phyloP scores from a whole-genome alignment of 495 filamentous ascomycete species.

The Penicillium cinerascens region DNA sequence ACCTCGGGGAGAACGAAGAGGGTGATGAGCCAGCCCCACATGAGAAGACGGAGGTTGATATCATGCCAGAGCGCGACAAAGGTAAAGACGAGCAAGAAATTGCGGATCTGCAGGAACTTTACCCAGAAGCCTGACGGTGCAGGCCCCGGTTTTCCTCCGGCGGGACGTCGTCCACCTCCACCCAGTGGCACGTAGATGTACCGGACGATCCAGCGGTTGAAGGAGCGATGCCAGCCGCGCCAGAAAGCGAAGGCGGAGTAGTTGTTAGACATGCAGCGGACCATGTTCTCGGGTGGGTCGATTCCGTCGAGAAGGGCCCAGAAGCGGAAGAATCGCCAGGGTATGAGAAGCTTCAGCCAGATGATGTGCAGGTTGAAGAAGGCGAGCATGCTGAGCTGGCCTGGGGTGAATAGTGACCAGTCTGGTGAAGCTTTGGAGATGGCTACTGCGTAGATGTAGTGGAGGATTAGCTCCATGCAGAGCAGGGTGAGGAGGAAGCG shows the following conservation, averaged over 20 bases:
- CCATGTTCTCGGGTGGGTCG: conserved; percentile 97
- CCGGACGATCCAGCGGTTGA: conserved; percentile 88
- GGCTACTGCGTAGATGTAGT: conserved; percentile 90
- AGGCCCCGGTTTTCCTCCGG: conserved; percentile 13
- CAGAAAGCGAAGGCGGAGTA: conserved; percentile 91
- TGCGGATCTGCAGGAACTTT: conserved; percentile 49
- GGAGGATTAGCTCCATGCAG: conserved; percentile 90
- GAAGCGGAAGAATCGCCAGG: conserved; percentile 96
- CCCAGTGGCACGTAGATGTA: conserved; percentile 95
- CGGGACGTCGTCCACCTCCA: conserved; percentile 42
- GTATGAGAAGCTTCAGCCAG: conserved; percentile 95
- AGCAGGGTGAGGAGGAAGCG: conserved; percentile 80
- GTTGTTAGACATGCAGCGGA: conserved; percentile 94
- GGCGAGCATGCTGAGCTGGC: conserved; percentile 84
- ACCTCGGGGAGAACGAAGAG: conserved; percentile 91
- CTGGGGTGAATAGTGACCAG: conserved; percentile 82
- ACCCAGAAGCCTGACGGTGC: conserved; percentile 21
- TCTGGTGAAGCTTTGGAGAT: conserved; percentile 77
- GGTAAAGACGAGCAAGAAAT: conserved; percentile 85
- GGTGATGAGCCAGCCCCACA: conserved; percentile 96
- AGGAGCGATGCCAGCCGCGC: conserved; percentile 92
- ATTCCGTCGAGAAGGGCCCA: conserved; percentile 88
- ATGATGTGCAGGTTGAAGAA: conserved; percentile 97
- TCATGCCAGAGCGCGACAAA: conserved; percentile 99
- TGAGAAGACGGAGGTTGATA: conserved; percentile 84